Percentiles rank a stretch among this genome's conserved stretches.
Evolutionary conservation across 495 filamentous ascomycete genomes (phyloP).

Genomic region (Aspergillus nanangensis): DNA sequence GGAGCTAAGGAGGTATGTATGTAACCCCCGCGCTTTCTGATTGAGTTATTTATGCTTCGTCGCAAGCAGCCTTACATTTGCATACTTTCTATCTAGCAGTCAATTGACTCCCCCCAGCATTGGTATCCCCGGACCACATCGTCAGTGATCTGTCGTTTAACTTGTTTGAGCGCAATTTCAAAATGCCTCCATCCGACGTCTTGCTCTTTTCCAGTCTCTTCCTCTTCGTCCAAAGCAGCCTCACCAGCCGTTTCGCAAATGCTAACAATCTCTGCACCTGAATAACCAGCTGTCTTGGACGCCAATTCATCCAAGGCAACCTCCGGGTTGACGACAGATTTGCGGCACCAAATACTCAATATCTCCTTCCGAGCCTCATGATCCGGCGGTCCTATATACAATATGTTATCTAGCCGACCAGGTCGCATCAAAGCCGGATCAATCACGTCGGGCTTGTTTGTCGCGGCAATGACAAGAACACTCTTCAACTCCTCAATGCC

Average conservation of each 20-base stretch:
- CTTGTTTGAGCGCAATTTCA: constrained; percentile 54
- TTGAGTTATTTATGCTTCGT: no score
- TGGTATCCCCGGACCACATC: constrained; percentile 64
- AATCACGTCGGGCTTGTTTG: constrained; percentile 81
- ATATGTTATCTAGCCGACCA: constrained; percentile 81
- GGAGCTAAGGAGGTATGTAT: background rate
- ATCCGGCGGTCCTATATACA: constrained; percentile 87
- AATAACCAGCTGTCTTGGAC: constrained; percentile 71
- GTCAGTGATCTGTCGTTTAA: constrained; percentile 63
- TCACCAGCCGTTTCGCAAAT: constrained; percentile 69
- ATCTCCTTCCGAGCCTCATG: constrained; percentile 73
- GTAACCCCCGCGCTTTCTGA: no score
- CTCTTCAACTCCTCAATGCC: constrained; percentile 82
- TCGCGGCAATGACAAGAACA: constrained; percentile 89
- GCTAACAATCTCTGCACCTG: constrained; percentile 81
- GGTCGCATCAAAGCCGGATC: constrained; percentile 86
- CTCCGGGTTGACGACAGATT: constrained; percentile 57
- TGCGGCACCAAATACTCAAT: constrained; percentile 57
- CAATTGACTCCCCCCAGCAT: constrained; percentile 47
- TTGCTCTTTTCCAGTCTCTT: constrained; percentile 39
- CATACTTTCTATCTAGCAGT: constrained; percentile 20
- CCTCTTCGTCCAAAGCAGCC: constrained; percentile 52
- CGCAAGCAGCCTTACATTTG: no score
- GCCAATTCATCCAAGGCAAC: constrained; percentile 66
- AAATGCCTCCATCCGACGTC: constrained; percentile 60